These are phyloP conservation scores for Vickermania ingenoplastis DNA, from an alignment of 208 protist genomes.

Conservation along the genomic window DNA sequence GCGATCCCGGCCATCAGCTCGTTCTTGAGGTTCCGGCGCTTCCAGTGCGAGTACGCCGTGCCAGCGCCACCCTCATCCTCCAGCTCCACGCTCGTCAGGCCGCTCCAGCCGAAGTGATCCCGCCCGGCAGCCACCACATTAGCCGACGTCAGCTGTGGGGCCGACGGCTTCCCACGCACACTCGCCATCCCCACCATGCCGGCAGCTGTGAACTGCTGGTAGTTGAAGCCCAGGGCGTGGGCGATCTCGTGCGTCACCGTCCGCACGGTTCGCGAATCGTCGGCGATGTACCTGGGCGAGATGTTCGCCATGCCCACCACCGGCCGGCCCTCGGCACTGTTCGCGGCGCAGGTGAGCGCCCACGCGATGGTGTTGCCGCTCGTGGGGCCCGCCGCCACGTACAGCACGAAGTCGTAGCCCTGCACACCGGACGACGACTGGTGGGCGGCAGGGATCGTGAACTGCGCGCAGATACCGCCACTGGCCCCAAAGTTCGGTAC, in stretches of 20 bases:
- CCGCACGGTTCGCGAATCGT: constrained; percentile 9
- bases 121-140: constrained; percentile 22
- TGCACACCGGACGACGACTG: constrained; percentile 15
- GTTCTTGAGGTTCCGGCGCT: constrained; percentile 62
- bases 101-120: constrained; percentile 58
- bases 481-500: no score
- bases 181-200: constrained; percentile 5
- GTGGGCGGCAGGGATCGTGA: constrained; percentile 33
- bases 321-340: constrained; percentile 9
- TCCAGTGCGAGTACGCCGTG: constrained; percentile 73
- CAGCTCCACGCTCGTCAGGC: constrained; percentile 50
- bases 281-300: constrained; percentile 17
- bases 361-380: constrained; percentile 18
- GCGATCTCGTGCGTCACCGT: constrained; percentile 64
- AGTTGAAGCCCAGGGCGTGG: constrained; percentile 76
- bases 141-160: constrained; percentile 16
- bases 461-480: no score
- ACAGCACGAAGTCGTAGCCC: constrained; percentile 57
- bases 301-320: constrained; percentile 46
- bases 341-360: constrained; percentile 24
- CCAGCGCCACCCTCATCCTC: constrained; percentile 47
- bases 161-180: constrained; percentile 27
- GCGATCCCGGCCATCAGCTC: constrained; percentile 69
- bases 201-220: constrained; percentile 3
- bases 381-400: constrained; percentile 36